Evolutionary conservation across 257 asterid genomes (phyloP).

Genomic region (Gentiana straminea): DNA sequence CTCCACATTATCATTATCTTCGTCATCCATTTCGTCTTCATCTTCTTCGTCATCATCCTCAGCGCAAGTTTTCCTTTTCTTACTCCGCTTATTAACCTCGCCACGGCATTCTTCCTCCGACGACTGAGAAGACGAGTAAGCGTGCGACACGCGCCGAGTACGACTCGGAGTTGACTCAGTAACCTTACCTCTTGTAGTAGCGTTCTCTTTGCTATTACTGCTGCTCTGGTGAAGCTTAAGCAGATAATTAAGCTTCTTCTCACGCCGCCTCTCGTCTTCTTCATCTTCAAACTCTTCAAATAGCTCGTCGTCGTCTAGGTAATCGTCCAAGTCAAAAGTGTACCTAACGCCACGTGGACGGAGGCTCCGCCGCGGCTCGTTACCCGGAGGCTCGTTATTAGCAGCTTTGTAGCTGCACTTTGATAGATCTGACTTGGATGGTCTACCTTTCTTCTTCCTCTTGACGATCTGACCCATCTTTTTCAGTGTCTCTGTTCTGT

Average conservation of each 20-base stretch:
- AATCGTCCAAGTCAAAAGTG: slow-evolving; percentile 89
- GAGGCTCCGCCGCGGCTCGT: slow-evolving; percentile 69
- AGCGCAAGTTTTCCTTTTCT: slow-evolving; percentile 57
- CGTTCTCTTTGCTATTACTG: slow-evolving; percentile 12
- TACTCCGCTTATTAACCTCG: slow-evolving; percentile 40
- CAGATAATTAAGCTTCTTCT: slow-evolving; percentile 76
- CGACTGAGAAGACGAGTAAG: slow-evolving; percentile 31
- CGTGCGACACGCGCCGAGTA: slow-evolving; percentile 43
- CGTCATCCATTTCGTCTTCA: slow-evolving; percentile 24
- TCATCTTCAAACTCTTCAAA: slow-evolving; percentile 39
- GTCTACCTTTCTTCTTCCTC: slow-evolving; percentile 92
- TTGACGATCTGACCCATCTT: slow-evolving; percentile 89
- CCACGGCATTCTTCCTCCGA: slow-evolving; percentile 24
- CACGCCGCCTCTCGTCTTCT: slow-evolving; percentile 53
- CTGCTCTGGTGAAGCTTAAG: slow-evolving; percentile 47
- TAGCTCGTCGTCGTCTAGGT: slow-evolving; percentile 77
- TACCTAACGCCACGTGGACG: slow-evolving; percentile 90
- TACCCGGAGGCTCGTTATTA: slow-evolving; percentile 23
- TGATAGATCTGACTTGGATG: slow-evolving; percentile 62
- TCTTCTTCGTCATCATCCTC: slow-evolving; percentile 29
- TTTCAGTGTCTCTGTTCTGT: slow-evolving; percentile 19
- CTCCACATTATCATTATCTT: slow-evolving; percentile 24
- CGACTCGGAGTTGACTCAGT: slow-evolving; percentile 21
- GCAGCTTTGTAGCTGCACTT: slow-evolving; percentile 18
- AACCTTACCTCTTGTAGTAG: slow-evolving; percentile 4